Conservation (phyloP, 129 eudicot genomes). For the Apium graveolens region DNA sequence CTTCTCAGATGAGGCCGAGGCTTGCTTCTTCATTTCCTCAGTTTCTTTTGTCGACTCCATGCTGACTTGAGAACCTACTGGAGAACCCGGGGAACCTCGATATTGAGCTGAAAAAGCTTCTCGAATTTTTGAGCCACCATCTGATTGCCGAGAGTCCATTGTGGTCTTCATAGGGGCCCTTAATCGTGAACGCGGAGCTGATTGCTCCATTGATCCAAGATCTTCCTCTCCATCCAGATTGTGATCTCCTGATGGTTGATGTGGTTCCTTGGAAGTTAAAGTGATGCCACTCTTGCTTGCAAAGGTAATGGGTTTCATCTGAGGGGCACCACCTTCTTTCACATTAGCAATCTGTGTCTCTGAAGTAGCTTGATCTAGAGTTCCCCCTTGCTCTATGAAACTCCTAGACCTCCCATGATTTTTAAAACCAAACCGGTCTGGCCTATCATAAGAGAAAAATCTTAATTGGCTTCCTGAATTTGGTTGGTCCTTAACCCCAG, state of each 20-base stretch:
- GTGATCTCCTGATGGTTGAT: conserved; percentile 18
- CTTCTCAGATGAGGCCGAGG: conserved; percentile 25
- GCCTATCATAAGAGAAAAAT: conserved; percentile 21
- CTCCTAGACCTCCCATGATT: conserved; percentile 28
- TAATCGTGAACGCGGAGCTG: conserved; percentile 18
- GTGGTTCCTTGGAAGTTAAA: not conserved
- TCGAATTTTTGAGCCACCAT: conserved; percentile 36
- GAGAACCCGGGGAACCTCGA: conserved; percentile 26
- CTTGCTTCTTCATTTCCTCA: conserved; percentile 29
- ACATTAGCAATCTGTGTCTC: conserved; percentile 13
- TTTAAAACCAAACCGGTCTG: conserved; percentile 20
- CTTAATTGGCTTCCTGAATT: conserved; percentile 30
- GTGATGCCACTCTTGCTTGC: conserved; percentile 6
- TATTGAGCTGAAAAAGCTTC: conserved; percentile 27
- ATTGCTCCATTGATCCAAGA: conserved; percentile 21
- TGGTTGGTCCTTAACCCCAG: conserved; percentile 34
- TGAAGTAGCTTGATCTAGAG: conserved; percentile 16
- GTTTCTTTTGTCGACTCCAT: conserved; percentile 18
- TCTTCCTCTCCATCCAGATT: conserved; percentile 18
- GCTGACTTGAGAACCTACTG: conserved; percentile 23
- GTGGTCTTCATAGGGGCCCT: conserved; percentile 28
- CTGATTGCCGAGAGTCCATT: conserved; percentile 25
- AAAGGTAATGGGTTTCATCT: conserved; percentile 4
- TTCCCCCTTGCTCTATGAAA: conserved; percentile 17
- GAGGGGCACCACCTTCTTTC: conserved; percentile 17